Base-by-base conservation (phyloP, 192 early-diverging fungal genomes). In the Coemansia sp. region DNA sequence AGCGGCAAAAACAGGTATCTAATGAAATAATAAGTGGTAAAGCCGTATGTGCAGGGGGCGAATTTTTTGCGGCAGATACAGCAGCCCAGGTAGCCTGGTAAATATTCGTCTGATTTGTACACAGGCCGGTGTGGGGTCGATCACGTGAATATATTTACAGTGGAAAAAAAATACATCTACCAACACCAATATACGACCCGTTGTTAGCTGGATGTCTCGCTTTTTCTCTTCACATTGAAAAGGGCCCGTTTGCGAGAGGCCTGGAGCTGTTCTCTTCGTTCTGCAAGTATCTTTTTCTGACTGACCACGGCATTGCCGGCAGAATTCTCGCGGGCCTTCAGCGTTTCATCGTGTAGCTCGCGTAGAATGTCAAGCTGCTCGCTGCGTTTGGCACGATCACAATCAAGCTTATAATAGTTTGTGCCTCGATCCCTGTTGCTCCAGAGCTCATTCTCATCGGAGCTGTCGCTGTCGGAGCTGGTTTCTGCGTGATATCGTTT, bases 381-480 rank as follows among this genome's bases (percentile, higher is more conserved):
- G 15, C 69, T 46, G 45, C 78, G 78, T 53, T 66, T 53, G 6
- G 34, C 58, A 19, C 53, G 32, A 34, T 68, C 58, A 6, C 33
- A 32, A 23, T 72, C 71, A 15, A 81, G 32, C 5, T 42, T 61
- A 35, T 75, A 81, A 43, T 81, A 61, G 17, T 59, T 59, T 14
- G 58, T 35, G n/a, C 62, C 62, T n/a, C 46, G 45, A 58, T 66
- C 61, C 33, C 69, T 64, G 23, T 59, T 38, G 3, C 19, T 34
- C 8, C 34, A 10, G 57, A 5, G 48, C 0, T 46, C 55, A 13
- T 14, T 29, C 2, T 29, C 19, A n/a, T 25, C 7, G 17, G 50
- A 46, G 53, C 65, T 63, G 20, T 43, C 49, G 62, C 46, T 65
- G 19, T 38, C 48, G 13, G 46, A 36, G n/a, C 22, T 20, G 9